These are phyloP conservation scores for Coemansia sp. DNA, from an alignment of 192 early-diverging fungal genomes.

Conservation along the genomic window DNA sequence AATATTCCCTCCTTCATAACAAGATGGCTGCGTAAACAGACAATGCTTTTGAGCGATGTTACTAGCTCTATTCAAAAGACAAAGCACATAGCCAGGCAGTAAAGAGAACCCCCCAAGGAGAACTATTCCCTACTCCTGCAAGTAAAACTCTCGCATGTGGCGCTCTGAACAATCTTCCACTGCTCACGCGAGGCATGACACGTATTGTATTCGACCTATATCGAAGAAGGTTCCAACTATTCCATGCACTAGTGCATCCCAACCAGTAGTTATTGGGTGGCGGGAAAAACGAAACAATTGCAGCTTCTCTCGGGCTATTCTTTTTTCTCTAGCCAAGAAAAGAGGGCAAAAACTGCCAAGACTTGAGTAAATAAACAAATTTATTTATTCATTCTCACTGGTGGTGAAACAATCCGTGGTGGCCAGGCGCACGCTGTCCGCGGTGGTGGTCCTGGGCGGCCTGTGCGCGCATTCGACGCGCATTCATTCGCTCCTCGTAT, in stretches of 20 bases:
- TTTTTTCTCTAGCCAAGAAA: not conserved
- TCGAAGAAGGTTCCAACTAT: not conserved
- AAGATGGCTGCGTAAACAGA: too few relatives aligned
- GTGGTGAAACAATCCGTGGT: conserved; percentile 2
- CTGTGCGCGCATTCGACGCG: conserved; percentile 50
- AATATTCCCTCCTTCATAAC: not conserved
- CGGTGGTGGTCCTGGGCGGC: conserved; percentile 29
- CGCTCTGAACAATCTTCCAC: not conserved
- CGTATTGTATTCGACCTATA: not conserved
- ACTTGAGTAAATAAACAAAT: not conserved
- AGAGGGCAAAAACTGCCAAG: not conserved
- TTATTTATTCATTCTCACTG: not conserved
- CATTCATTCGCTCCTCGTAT: conserved; percentile 52
- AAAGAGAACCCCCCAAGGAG: not conserved
- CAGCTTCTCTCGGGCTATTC: not conserved
- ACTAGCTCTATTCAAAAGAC: not conserved
- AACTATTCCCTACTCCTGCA: not conserved
- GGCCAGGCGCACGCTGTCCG: not conserved
- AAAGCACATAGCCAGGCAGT: not conserved
- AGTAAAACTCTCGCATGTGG: not conserved
- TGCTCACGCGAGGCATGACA: conserved; percentile 3
- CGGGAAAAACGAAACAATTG: not conserved
- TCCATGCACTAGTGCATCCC: not conserved
- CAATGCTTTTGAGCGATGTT: not conserved
- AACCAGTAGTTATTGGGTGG: not conserved